Conservation (phyloP, 495 filamentous ascomycete genomes). For the Cairneyella variabilis region DNA sequence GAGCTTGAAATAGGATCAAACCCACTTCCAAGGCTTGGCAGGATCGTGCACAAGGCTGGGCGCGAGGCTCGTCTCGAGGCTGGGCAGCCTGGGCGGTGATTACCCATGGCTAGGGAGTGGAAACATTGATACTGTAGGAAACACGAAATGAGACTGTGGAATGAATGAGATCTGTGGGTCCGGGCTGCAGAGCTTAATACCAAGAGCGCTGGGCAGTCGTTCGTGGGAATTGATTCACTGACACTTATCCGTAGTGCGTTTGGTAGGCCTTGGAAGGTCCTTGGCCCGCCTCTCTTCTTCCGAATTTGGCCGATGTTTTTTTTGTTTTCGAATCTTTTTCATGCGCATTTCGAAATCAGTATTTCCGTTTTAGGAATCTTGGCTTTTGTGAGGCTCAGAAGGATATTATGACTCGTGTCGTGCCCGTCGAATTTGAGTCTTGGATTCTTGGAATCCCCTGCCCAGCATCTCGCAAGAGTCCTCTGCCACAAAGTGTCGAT, state of each 20-base stretch:
- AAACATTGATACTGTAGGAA: not conserved
- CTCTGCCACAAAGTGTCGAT: too few species aligned
- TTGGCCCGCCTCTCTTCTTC: not conserved
- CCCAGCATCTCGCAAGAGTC: too few species aligned
- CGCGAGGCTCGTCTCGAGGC: not conserved
- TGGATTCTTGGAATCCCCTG: too few species aligned
- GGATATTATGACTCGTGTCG: too few species aligned
- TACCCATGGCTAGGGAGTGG: not conserved
- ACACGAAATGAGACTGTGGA: constrained; percentile 5
- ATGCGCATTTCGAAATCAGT: too few species aligned
- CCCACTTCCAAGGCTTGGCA: not conserved
- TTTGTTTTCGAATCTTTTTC: too few species aligned
- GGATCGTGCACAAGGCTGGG: constrained; percentile 2
- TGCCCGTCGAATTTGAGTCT: too few species aligned
- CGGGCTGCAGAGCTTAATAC: not conserved
- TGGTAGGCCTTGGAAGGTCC: not conserved
- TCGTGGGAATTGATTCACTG: constrained; percentile 5
- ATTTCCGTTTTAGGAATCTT: too few species aligned
- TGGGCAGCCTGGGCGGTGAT: not conserved
- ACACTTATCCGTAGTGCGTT: not conserved
- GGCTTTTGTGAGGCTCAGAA: too few species aligned
- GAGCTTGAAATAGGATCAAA: constrained; percentile 1
- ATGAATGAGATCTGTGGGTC: constrained; percentile 2
- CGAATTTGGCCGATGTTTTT: not conserved
- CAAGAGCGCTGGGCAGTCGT: constrained; percentile 4